These are phyloP conservation scores for Piper longum DNA, from an alignment of 164 flowering plant species.

Conservation along the genomic window DNA sequence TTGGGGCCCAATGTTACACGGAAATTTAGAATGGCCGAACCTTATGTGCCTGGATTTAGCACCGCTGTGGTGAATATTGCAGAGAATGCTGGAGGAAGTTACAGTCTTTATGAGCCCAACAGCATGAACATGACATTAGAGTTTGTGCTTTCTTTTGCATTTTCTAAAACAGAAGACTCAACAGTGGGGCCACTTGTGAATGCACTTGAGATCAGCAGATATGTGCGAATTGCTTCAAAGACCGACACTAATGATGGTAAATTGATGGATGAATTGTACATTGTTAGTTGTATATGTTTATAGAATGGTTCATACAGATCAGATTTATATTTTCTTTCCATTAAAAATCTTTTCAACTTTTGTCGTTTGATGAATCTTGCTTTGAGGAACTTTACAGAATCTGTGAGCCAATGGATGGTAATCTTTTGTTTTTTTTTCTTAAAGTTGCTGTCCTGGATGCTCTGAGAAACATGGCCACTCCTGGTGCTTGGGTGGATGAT, in stretches of 20 bases:
- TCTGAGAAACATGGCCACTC: slow-evolving; percentile 30
- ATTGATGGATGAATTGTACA: not conserved
- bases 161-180: slow-evolving; percentile 71
- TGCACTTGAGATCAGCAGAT: slow-evolving; percentile 80
- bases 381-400: not conserved
- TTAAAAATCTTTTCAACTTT: too few relatives aligned
- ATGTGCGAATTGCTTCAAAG: slow-evolving; percentile 54
- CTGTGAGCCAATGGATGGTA: not conserved
- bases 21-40: slow-evolving; percentile 61
- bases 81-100: slow-evolving; percentile 87
- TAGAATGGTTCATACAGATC: too few relatives aligned
- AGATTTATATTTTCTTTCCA: too few relatives aligned
- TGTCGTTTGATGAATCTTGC: not conserved
- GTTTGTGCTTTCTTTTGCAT: slow-evolving; percentile 53
- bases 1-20: slow-evolving; percentile 55
- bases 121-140: slow-evolving; percentile 56
- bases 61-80: slow-evolving; percentile 75
- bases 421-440: slow-evolving; percentile 3
- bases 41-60: slow-evolving; percentile 54
- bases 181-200: slow-evolving; percentile 78
- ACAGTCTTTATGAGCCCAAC: slow-evolving; percentile 82
- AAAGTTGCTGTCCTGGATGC: slow-evolving; percentile 42
- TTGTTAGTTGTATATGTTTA: too few relatives aligned
- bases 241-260: slow-evolving; percentile 57
- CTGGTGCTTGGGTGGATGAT: slow-evolving; percentile 28